These are phyloP conservation scores for Immersiporthe knoxdaviesiana DNA, from an alignment of 2,329 filamentous ascomycete species.

Conservation along the genomic window DNA sequence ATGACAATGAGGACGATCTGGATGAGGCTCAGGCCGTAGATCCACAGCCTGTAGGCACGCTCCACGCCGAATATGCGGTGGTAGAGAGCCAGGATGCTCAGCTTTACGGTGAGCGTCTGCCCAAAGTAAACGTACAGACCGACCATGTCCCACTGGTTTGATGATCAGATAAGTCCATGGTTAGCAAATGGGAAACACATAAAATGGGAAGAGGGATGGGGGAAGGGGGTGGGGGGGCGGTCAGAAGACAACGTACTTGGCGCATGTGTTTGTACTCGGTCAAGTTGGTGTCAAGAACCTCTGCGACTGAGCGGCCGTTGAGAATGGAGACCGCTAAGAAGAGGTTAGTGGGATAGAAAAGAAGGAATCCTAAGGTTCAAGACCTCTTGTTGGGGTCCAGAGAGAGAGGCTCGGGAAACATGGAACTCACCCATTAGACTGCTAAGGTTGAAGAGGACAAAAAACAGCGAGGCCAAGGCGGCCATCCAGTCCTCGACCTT, in stretches of 20 bases:
- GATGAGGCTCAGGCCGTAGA: neutral
- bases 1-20: neutral
- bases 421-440: neutral
- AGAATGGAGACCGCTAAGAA: neutral
- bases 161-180: neutral
- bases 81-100: neutral
- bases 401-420: too few relatives aligned
- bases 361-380: too few relatives aligned
- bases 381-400: too few relatives aligned
- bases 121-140: neutral
- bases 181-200: neutral
- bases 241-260: neutral
- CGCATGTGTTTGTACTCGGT: neutral
- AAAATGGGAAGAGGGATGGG: neutral
- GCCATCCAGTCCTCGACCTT: neutral
- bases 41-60: neutral
- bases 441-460: neutral
- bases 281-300: constrained; percentile 1
- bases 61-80: constrained; percentile 5
- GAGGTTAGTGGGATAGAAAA: too few relatives aligned
- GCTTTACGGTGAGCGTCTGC: neutral
- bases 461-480: neutral
- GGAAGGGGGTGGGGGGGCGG: too few relatives aligned
- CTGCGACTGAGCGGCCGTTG: neutral
- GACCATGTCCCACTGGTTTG: constrained; percentile 2